Evolutionary conservation across 768 basidiomycete genomes (phyloP).

Genomic region (Leccinum broughii): DNA sequence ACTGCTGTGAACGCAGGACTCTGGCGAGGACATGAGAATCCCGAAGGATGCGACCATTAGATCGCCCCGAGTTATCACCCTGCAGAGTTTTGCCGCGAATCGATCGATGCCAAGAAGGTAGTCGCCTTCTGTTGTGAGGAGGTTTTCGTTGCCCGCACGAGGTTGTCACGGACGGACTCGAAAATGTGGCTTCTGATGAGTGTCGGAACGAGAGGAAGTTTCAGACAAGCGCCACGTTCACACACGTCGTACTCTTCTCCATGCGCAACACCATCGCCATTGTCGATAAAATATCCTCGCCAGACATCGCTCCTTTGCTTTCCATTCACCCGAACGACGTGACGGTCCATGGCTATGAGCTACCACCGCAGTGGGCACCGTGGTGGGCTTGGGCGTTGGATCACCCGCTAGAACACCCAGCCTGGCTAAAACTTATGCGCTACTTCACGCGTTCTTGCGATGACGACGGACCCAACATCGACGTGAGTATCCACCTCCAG

Average conservation of each 20-base stretch:
- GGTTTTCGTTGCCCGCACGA: constrained; percentile 51
- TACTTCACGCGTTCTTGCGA: constrained; percentile 21
- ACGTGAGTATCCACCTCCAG: constrained; percentile 17
- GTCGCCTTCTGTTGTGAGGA: constrained; percentile 56
- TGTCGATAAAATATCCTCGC: constrained; percentile 21
- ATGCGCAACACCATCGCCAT: constrained; percentile 15
- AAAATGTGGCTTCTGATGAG: constrained; percentile 53
- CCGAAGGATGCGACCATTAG: not conserved
- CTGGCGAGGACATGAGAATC: constrained; percentile 25
- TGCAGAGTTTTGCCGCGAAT: constrained; percentile 21
- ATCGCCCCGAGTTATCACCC: constrained; percentile 37
- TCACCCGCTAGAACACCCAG: constrained; percentile 9
- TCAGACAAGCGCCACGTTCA: not conserved
- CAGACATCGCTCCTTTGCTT: constrained; percentile 37
- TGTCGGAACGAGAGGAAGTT: no score
- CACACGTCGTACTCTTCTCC: not conserved
- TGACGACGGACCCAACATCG: constrained; percentile 3
- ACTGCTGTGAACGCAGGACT: constrained; percentile 52
- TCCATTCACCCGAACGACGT: constrained; percentile 50
- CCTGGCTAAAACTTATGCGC: constrained; percentile 28
- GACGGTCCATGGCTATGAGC: constrained; percentile 19
- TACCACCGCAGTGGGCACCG: constrained; percentile 28
- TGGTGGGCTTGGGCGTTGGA: constrained; percentile 41
- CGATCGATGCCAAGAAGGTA: not conserved
- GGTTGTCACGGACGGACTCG: constrained; percentile 41